Conservation (phyloP, 495 filamentous ascomycete genomes). For the Cladorrhinum samala region DNA sequence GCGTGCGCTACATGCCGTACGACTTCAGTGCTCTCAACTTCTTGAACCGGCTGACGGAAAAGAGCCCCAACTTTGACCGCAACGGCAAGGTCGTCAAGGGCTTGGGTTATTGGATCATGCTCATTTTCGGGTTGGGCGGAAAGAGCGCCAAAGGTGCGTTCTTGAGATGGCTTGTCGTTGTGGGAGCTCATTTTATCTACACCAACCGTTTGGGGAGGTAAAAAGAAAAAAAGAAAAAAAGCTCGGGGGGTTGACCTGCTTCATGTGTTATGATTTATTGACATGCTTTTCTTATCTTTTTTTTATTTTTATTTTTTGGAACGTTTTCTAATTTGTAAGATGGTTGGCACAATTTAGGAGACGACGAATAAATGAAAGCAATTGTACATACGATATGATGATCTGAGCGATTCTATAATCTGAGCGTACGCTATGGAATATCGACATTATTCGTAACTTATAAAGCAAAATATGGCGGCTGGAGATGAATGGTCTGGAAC, state of each 20-base stretch:
- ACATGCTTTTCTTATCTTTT: slow-evolving; percentile 1
- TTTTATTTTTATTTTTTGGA: slow-evolving; percentile 3
- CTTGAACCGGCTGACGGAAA: slow-evolving; percentile 48
- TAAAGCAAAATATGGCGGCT: no score
- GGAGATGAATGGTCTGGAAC: no score
- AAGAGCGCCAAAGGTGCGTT: slow-evolving; percentile 43
- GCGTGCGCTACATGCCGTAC: slow-evolving; percentile 79
- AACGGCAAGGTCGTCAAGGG: slow-evolving; percentile 54
- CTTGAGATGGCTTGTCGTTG: slow-evolving; percentile 40
- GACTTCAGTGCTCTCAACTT: slow-evolving; percentile 43
- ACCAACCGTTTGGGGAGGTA: no score
- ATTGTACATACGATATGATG: no score
- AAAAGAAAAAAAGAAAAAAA: no score
- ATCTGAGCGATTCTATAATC: background rate
- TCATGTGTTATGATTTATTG: background rate
- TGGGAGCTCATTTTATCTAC: slow-evolving; percentile 20
- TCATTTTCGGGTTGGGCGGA: slow-evolving; percentile 42
- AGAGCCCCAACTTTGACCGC: slow-evolving; percentile 79
- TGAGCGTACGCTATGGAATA: no score
- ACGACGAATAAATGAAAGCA: slow-evolving; percentile 13
- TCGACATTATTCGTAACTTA: no score
- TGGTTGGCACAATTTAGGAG: slow-evolving; percentile 10
- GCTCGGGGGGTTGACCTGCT: background rate
- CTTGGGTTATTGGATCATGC: slow-evolving; percentile 38
- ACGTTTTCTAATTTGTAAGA: slow-evolving; percentile 1